These are phyloP conservation scores for Aureobasidium subglaciale DNA, from an alignment of 2,329 filamentous ascomycete species.

Conservation along the genomic window DNA sequence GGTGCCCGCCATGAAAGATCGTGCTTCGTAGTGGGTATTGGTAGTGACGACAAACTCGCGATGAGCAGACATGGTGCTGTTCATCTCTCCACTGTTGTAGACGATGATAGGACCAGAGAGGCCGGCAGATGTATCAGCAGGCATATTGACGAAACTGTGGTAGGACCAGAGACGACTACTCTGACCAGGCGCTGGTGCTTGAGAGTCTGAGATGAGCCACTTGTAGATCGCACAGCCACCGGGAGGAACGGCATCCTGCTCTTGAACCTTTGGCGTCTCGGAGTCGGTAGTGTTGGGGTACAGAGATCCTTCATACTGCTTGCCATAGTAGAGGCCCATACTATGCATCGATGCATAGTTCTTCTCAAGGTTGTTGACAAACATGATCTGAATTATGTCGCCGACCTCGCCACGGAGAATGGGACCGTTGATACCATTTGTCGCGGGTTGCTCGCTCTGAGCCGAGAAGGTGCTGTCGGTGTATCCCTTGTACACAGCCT, in stretches of 20 bases:
- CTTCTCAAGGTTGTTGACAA: constrained; percentile 22
- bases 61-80: constrained; percentile 22
- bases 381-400: constrained; percentile 26
- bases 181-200: not conserved
- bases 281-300: constrained; percentile 22
- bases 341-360: constrained; percentile 25
- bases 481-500: constrained; percentile 28
- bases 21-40: constrained; percentile 22
- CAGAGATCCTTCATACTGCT: constrained; percentile 21
- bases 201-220: constrained; percentile 21
- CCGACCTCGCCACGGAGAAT: constrained; percentile 24
- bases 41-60: constrained; percentile 25
- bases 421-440: constrained; percentile 24
- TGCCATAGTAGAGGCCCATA: constrained; percentile 24
- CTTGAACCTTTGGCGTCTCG: constrained; percentile 14
- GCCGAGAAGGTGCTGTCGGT: constrained; percentile 24
- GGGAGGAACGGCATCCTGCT: constrained; percentile 21
- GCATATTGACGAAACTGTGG: constrained; percentile 25
- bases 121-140: constrained; percentile 22
- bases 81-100: constrained; percentile 24
- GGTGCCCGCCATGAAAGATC: constrained; percentile 22
- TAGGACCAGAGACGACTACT: constrained; percentile 18
- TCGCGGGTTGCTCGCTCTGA: constrained; percentile 21
- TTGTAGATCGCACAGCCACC: constrained; percentile 25
- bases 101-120: constrained; percentile 24